Evolutionary conservation across 768 basidiomycete species (phyloP).

Genomic region (Lentinula sp.): DNA sequence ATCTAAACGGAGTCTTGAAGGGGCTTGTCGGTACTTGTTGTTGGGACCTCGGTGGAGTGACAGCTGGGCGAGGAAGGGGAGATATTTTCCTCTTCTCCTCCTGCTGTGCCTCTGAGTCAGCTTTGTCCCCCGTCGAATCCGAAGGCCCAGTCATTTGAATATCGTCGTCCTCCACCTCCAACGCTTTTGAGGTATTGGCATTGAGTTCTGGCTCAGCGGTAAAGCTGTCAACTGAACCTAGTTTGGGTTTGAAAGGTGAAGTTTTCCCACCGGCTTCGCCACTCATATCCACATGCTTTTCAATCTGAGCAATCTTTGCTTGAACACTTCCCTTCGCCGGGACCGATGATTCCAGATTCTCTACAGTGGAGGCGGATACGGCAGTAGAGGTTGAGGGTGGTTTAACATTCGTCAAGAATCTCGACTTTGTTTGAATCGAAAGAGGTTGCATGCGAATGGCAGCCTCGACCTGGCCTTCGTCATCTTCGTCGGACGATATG

Average conservation of each 20-base stretch:
- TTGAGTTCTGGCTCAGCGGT: neutral
- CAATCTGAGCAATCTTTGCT: conserved; percentile 6
- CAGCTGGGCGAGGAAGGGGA: conserved; percentile 3
- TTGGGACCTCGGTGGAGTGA: conserved; percentile 10
- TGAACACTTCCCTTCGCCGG: neutral
- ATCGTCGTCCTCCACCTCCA: neutral
- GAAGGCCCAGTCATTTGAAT: neutral
- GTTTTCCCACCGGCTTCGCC: neutral
- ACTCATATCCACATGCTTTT: neutral
- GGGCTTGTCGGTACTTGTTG: conserved; percentile 11
- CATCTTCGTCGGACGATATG: conserved; percentile 35
- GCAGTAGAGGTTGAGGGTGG: neutral
- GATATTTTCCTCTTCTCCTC: neutral
- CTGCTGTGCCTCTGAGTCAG: neutral
- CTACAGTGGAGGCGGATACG: neutral
- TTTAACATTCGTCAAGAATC: neutral
- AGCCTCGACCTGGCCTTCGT: conserved; percentile 14
- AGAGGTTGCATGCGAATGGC: neutral
- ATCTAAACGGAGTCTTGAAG: conserved; percentile 5
- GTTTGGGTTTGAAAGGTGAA: neutral
- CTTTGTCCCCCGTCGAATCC: neutral
- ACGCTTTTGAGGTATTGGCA: neutral
- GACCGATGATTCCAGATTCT: neutral
- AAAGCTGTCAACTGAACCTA: neutral
- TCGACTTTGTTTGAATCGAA: neutral